These are phyloP conservation scores for Endocladia muricata DNA, from an alignment of 31 red algal genomes.

Conservation along the genomic window DNA sequence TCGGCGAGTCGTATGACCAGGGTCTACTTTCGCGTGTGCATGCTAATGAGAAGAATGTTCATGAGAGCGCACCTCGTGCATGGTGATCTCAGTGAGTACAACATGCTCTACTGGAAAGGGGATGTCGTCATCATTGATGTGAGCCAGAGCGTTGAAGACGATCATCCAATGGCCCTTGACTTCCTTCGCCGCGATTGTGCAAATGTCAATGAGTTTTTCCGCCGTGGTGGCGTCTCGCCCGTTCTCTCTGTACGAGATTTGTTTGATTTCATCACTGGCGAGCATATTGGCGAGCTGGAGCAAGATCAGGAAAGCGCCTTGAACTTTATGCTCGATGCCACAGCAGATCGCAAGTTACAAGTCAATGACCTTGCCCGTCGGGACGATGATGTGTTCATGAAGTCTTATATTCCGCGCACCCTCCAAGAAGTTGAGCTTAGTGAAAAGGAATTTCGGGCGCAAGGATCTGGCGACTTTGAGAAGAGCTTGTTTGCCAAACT, in stretches of 20 bases:
- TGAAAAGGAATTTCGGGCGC: slow-evolving; percentile 11
- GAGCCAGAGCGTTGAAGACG: slow-evolving; percentile 88
- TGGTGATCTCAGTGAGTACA: slow-evolving; percentile 90
- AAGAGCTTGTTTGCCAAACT: slow-evolving; percentile 32
- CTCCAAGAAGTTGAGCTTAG: slow-evolving; percentile 37
- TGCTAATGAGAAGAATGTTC: slow-evolving; percentile 89
- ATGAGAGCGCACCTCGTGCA: slow-evolving; percentile 77
- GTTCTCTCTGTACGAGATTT: slow-evolving; percentile 61
- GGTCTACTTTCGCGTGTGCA: slow-evolving; percentile 61
- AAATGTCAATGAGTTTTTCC: slow-evolving; percentile 83
- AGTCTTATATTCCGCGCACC: slow-evolving; percentile 55
- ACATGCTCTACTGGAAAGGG: slow-evolving; percentile 72
- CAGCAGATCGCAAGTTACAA: slow-evolving; percentile 9
- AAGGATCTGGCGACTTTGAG: slow-evolving; percentile 10
- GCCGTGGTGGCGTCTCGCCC: slow-evolving; percentile 35
- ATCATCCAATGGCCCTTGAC: slow-evolving; percentile 88
- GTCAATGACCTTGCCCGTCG: neutral
- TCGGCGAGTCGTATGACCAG: slow-evolving; percentile 6
- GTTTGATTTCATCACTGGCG: slow-evolving; percentile 78
- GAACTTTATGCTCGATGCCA: slow-evolving; percentile 20
- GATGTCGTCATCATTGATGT: slow-evolving; percentile 87
- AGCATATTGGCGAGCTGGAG: slow-evolving; percentile 27
- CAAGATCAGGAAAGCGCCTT: slow-evolving; percentile 23
- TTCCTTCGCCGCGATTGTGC: slow-evolving; percentile 88
- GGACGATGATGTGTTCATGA: slow-evolving; percentile 58